phyloP scores from a whole-genome alignment of 2,329 filamentous ascomycete genomes.

The Colletotrichum kahawae region DNA sequence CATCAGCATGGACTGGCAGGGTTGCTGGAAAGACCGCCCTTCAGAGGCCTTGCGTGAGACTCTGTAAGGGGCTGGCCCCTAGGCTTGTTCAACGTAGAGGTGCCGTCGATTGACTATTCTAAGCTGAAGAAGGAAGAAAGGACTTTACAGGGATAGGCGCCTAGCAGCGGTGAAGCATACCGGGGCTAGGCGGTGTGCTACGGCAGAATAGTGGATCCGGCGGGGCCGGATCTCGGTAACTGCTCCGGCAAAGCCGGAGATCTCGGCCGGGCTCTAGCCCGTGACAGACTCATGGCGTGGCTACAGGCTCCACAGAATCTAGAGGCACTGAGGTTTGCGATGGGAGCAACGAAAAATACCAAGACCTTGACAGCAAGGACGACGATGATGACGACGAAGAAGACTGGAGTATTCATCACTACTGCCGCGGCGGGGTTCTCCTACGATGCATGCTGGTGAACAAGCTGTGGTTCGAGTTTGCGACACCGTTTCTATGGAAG shows the following conservation, averaged over 20 bases:
- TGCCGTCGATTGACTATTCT: no score
- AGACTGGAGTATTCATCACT: neutral
- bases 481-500: neutral
- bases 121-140: no score
- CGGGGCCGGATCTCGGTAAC: no score
- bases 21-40: neutral
- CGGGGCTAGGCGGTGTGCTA: no score
- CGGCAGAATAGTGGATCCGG: no score
- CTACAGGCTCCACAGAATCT: neutral
- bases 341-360: neutral
- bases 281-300: neutral
- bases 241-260: no score
- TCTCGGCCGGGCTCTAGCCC: no score
- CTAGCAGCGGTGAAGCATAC: no score
- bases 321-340: neutral
- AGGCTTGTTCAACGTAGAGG: no score
- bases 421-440: neutral
- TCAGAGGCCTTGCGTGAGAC: neutral
- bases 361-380: neutral
- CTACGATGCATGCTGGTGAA: neutral
- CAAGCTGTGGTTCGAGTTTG: neutral
- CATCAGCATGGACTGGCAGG: neutral
- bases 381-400: neutral
- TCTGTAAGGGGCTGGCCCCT: no score
- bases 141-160: no score